Base-by-base conservation (phyloP, 208 protist genomes). In the Novymonas esmeraldas region DNA sequence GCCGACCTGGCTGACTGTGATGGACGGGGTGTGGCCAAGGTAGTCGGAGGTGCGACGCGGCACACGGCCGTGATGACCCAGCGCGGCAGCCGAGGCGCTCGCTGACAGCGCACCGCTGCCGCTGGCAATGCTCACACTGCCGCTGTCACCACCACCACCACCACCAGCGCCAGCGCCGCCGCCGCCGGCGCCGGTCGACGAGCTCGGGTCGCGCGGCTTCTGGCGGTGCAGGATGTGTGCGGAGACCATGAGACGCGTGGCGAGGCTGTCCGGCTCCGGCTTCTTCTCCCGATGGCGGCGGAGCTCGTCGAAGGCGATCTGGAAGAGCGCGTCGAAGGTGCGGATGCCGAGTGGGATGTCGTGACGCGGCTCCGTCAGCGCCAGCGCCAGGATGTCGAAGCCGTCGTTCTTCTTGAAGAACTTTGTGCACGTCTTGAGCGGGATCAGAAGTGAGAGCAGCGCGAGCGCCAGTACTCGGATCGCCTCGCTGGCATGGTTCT, bases 291-390 rank as follows among this genome's bases (percentile, higher is more conserved):
- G 39, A 74, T 76, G 22, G 73, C 54, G 85, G 11, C 78, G 79
- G 46, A 89, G 89, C 46, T 69, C 73, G 51, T 94, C 85, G 64
- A 95, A 90, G 36, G 84, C 81, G 77, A 95, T 84, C 49, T 92
- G 81, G 57, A 94, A 90, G 38, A 95, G 78, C 52, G 85, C 91
- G 57, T 93, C 79, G 24, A 94, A 80, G 0, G 87, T 95, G 56
- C 79, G 70, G 6, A 94, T 65, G 28, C 81, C 70, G 33, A 93
- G 67, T 6, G 82, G 87, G 31, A 95, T 80, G 50, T 54, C 34
- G 46, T 26, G 61, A 28, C 39, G 16, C 14, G 66, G 76, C 56
- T 78, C 73, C 14, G 81, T 88, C 60, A 95, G 87, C 6, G 87
- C 78, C 22, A 62, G 61, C 9, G 76, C 51, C 46, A 93, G 77